Evolutionary conservation across 495 filamentous ascomycete genomes (phyloP).

Genomic region (Halenospora varia): DNA sequence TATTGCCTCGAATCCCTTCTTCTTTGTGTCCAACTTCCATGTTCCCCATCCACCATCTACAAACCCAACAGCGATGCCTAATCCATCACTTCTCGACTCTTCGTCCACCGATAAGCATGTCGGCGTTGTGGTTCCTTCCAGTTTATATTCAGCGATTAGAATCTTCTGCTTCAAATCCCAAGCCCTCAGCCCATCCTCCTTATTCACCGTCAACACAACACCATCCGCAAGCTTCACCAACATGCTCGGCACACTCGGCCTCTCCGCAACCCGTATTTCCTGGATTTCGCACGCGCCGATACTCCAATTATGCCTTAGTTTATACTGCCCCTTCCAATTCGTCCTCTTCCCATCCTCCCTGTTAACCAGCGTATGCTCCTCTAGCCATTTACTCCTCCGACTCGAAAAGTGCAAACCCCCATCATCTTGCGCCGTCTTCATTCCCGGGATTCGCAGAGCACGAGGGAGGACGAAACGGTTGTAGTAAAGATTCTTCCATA

Average conservation of each 20-base stretch:
- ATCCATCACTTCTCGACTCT: slow-evolving; percentile 26
- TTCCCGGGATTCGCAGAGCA: slow-evolving; percentile 58
- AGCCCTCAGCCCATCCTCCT: slow-evolving; percentile 61
- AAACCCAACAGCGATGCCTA: slow-evolving; percentile 66
- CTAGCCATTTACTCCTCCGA: slow-evolving; percentile 77
- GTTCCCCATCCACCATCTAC: slow-evolving; percentile 68
- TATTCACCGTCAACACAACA: slow-evolving; percentile 75
- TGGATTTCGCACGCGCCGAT: slow-evolving; percentile 76
- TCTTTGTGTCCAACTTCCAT: slow-evolving; percentile 39
- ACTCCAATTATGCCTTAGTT: slow-evolving; percentile 88
- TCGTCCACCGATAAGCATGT: slow-evolving; percentile 34
- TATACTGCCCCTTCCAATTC: slow-evolving; percentile 88
- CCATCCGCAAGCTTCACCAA: slow-evolving; percentile 71
- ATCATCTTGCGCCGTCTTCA: slow-evolving; percentile 42
- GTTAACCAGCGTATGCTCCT: slow-evolving; percentile 56
- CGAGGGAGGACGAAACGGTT: slow-evolving; percentile 77
- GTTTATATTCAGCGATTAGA: slow-evolving; percentile 44
- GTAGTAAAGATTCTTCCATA: slow-evolving; percentile 93
- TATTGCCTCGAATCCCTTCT: slow-evolving; percentile 38
- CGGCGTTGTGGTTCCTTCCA: slow-evolving; percentile 45
- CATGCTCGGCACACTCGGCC: slow-evolving; percentile 26
- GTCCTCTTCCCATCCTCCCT: slow-evolving; percentile 22
- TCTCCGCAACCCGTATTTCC: slow-evolving; percentile 60
- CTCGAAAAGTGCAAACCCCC: slow-evolving; percentile 62
- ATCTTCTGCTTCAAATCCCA: slow-evolving; percentile 67